These are phyloP conservation scores for Wickerhamomyces tratensis DNA, from an alignment of 805 yeast genomes.

Conservation along the genomic window DNA sequence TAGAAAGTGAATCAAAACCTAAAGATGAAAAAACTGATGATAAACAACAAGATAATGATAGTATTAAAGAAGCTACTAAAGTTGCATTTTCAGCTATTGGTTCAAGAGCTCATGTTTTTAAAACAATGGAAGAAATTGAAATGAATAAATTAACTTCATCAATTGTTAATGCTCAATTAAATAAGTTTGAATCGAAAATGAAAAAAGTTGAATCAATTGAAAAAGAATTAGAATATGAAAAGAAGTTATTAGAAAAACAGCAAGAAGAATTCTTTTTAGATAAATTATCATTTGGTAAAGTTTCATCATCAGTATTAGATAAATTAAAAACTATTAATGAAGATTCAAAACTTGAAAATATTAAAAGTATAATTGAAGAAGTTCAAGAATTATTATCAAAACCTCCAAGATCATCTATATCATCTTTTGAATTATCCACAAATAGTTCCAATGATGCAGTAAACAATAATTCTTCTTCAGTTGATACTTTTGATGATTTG, in stretches of 20 bases:
- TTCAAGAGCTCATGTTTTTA: constrained; percentile 69
- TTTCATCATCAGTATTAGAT: constrained; percentile 38
- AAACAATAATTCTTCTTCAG: constrained; percentile 8
- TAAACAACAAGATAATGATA: constrained; percentile 2
- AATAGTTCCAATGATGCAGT: constrained; percentile 4
- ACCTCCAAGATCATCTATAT: constrained; percentile 20
- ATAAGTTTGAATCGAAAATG: constrained; percentile 57
- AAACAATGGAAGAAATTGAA: constrained; percentile 73
- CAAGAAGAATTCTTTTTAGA: constrained; percentile 62
- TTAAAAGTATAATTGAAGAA: constrained; percentile 13
- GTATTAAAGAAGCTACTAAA: constrained; percentile 37
- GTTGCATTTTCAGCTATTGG: constrained; percentile 73
- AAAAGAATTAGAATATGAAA: constrained; percentile 54
- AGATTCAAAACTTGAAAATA: constrained; percentile 11
- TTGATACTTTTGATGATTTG: constrained; percentile 22
- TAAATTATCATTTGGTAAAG: constrained; percentile 53
- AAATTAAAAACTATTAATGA: constrained; percentile 33
- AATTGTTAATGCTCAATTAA: constrained; percentile 51
- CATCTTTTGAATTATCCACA: constrained; percentile 17
- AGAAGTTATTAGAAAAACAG: constrained; percentile 46
- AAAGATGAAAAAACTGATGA: constrained; percentile 1
- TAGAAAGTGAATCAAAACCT: constrained; percentile 7
- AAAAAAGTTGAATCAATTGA: constrained; percentile 51
- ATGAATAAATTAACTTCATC: constrained; percentile 49
- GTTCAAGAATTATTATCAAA: constrained; percentile 17